A percentile compares a stretch with the other conserved stretches of the same genome.
phyloP scores from a whole-genome alignment of 257 asterid genomes.

The Przewalskia tangutica region DNA sequence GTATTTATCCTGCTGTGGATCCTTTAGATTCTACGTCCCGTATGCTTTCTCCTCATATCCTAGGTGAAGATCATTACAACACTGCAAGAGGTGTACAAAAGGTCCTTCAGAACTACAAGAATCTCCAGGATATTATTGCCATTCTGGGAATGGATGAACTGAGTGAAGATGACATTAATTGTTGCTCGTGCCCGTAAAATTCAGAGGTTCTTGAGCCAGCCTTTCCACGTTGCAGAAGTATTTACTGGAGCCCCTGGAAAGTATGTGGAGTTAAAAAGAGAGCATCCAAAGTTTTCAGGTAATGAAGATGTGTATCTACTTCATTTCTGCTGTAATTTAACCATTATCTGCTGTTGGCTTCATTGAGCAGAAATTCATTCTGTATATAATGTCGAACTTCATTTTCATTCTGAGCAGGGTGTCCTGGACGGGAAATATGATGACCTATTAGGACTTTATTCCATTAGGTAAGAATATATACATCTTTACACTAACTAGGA shows the following conservation, averaged over 20 bases:
- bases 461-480: too few relatives aligned
- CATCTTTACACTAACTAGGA: too few relatives aligned
- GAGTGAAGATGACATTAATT: conserved; percentile 45
- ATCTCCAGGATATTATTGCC: conserved; percentile 97
- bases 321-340: not conserved
- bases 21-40: conserved; percentile 22
- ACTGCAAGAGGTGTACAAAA: conserved; percentile 37
- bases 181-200: conserved; percentile 27
- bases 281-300: conserved; percentile 21
- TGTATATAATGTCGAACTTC: not conserved
- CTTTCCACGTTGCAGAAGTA: conserved; percentile 61
- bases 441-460: conserved; percentile 83
- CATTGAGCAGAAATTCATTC: not conserved
- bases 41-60: conserved; percentile 25
- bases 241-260: conserved; percentile 37
- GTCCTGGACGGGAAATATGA: conserved; percentile 88
- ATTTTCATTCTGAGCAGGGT: conserved; percentile 39
- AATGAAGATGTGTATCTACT: not conserved
- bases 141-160: conserved; percentile 98
- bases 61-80: conserved; percentile 42
- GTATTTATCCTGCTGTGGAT: conserved; percentile 94
- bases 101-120: conserved; percentile 91
- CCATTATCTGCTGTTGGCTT: not conserved
- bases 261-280: conserved; percentile 75
- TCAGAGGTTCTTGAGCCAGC: conserved; percentile 61